These are phyloP conservation scores for Apiospora malaysiana DNA, from an alignment of 2,329 filamentous ascomycete genomes.

Conservation along the genomic window DNA sequence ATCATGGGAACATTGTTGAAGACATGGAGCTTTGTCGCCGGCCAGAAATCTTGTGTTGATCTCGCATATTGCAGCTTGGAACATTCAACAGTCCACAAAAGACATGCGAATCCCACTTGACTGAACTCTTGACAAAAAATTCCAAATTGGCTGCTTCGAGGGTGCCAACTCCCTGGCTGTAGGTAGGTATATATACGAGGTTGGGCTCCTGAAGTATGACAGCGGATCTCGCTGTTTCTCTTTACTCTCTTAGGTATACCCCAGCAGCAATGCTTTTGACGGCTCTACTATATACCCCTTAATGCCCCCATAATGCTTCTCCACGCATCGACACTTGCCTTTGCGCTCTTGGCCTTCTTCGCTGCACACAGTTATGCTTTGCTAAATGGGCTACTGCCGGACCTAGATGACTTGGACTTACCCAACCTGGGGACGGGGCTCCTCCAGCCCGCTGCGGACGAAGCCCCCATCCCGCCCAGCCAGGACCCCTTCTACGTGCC, in stretches of 20 bases:
- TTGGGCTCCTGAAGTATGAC: not conserved
- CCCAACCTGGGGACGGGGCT: not conserved
- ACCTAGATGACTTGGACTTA: not conserved
- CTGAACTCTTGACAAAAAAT: not conserved
- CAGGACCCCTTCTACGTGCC: constrained; percentile 1
- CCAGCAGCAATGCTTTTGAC: not conserved
- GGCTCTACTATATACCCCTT: not conserved
- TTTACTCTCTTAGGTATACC: not conserved
- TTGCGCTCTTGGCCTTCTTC: not conserved
- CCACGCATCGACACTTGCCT: not conserved
- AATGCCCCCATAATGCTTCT: not conserved
- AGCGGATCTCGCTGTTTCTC: not conserved
- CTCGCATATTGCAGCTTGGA: not conserved
- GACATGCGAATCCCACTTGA: not conserved
- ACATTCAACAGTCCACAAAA: not conserved
- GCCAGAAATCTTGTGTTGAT: not conserved
- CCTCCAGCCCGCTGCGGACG: not conserved
- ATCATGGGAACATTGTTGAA: not conserved
- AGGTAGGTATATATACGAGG: not conserved
- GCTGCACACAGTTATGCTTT: not conserved
- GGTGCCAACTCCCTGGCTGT: not conserved
- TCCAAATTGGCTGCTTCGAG: not conserved
- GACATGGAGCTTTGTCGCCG: not conserved
- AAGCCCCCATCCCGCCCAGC: not conserved
- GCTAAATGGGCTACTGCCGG: not conserved